A percentile compares a stretch with the other conserved stretches of the same genome.
phyloP scores from a whole-genome alignment of 441 rosid species.

The Gossypium laxum region DNA sequence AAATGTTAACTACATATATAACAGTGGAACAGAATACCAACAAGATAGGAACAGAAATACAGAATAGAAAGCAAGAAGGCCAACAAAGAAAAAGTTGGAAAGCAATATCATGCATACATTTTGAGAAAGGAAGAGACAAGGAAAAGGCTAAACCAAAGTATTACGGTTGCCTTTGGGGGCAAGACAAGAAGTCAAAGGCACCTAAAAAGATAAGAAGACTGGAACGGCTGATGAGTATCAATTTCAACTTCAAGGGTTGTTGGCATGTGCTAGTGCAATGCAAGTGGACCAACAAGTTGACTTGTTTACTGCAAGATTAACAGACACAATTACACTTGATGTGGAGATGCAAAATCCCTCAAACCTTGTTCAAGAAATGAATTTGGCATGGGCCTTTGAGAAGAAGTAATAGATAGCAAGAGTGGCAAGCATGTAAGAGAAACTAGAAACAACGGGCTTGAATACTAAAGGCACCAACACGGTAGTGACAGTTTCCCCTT shows the following conservation, averaged over 20 bases:
- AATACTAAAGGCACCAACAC: background rate
- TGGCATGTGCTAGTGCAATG: background rate
- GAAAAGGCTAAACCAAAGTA: background rate
- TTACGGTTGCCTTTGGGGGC: background rate
- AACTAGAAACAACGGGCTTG: background rate
- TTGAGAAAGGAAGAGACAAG: constrained; percentile 5
- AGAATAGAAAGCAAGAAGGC: background rate
- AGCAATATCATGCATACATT: constrained; percentile 1
- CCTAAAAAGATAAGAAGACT: background rate
- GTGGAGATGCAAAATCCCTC: background rate
- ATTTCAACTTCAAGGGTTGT: background rate
- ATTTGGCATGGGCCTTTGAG: background rate
- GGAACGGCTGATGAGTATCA: background rate
- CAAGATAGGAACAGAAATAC: background rate
- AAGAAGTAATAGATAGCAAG: background rate
- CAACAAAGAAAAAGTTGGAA: background rate
- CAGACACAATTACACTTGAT: background rate
- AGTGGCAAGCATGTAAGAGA: background rate
- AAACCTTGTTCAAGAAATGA: background rate
- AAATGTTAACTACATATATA: background rate
- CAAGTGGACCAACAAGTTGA: background rate
- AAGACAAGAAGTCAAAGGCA: background rate
- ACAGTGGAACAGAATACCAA: background rate
- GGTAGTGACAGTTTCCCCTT: background rate
- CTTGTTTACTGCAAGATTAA: background rate